Conservation (phyloP, 768 basidiomycete species). For the Pulveroboletus sp. region DNA sequence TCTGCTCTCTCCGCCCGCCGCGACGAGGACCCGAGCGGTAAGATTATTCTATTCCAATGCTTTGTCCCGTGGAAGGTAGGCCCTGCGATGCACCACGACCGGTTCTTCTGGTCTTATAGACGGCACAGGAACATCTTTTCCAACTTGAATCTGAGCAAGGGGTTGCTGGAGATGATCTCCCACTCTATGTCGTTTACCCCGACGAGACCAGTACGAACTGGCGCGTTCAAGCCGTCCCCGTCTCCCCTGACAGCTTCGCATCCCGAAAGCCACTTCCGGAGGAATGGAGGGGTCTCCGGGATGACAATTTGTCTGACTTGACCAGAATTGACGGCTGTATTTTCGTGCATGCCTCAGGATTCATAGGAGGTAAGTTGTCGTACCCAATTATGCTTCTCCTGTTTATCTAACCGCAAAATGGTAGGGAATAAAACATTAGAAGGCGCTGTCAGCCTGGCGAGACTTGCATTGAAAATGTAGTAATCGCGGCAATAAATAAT, state of each 20-base stretch:
- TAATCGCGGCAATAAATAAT: constrained; percentile 15
- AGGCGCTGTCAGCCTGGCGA: constrained; percentile 79
- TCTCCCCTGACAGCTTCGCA: constrained; percentile 77
- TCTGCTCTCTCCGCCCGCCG: constrained; percentile 55
- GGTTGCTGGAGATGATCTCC: constrained; percentile 45
- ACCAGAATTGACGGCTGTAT: constrained; percentile 80
- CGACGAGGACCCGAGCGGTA: constrained; percentile 64
- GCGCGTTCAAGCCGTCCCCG: constrained; percentile 91
- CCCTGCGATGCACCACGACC: not conserved
- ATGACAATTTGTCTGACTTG: constrained; percentile 69
- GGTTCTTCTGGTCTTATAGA: constrained; percentile 16
- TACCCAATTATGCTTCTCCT: not conserved
- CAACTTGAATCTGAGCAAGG: constrained; percentile 66
- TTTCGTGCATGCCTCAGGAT: constrained; percentile 94
- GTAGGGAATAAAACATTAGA: constrained; percentile 86
- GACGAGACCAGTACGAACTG: constrained; percentile 74
- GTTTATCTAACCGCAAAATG: constrained; percentile 10
- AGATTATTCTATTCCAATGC: constrained; percentile 73
- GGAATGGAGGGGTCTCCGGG: constrained; percentile 87
- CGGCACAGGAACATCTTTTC: constrained; percentile 78
- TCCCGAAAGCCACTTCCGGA: constrained; percentile 92
- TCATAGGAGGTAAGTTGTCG: constrained; percentile 76
- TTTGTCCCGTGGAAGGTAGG: constrained; percentile 87
- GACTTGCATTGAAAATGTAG: constrained; percentile 50
- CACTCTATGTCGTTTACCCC: constrained; percentile 86